A percentile compares a stretch with the other conserved stretches of the same genome.
Conservation (phyloP, 352 stramenopile species). For the Phytophthora europaea region DNA sequence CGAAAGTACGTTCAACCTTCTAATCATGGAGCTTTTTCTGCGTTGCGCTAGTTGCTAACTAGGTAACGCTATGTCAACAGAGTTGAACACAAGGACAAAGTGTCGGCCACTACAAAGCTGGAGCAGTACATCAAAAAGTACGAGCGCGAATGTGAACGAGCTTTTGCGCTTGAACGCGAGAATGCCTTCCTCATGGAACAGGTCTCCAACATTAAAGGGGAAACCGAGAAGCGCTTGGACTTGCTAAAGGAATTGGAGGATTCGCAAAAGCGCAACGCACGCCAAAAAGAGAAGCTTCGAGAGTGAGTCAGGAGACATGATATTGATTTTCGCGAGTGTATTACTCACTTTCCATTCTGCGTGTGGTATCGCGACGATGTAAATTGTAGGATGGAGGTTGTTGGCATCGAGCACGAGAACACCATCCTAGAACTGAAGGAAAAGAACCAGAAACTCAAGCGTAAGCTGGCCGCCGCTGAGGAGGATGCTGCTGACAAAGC, state of each 20-base stretch:
- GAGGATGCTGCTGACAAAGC: constrained; percentile 58
- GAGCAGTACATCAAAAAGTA: constrained; percentile 89
- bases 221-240: constrained; percentile 80
- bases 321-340: background rate
- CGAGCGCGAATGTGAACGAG: constrained; percentile 75
- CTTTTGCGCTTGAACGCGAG: constrained; percentile 68
- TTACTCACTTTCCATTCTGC: background rate
- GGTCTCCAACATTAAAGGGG: constrained; percentile 75
- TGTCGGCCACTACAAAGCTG: constrained; percentile 69
- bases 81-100: constrained; percentile 76
- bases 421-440: constrained; percentile 80
- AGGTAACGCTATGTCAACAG: constrained; percentile 18
- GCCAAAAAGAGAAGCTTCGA: constrained; percentile 77
- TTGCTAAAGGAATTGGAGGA: constrained; percentile 76
- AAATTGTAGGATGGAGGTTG: constrained; percentile 64
- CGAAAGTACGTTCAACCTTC: constrained; percentile 51
- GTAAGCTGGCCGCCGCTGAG: constrained; percentile 58
- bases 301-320: constrained; percentile 43
- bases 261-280: constrained; percentile 71
- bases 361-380: background rate
- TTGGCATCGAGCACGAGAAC: constrained; percentile 79
- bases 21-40: no score
- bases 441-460: constrained; percentile 81
- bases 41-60: background rate
- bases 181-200: constrained; percentile 79